These are phyloP conservation scores for Vinca minor DNA, from an alignment of 257 asterid species.

Conservation along the genomic window DNA sequence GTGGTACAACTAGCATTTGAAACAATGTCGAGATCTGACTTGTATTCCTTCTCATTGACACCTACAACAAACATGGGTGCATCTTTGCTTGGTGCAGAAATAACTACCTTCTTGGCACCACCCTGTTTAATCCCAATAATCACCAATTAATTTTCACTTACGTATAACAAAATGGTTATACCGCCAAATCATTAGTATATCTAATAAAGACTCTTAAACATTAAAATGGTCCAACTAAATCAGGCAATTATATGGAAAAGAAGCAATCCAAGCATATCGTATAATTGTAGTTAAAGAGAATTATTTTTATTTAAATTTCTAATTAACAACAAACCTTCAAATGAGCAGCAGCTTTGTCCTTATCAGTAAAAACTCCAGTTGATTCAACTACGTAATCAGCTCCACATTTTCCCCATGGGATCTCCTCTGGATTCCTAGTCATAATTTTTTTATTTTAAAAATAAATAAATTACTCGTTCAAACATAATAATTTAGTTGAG, in stretches of 20 bases:
- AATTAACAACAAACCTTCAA: slow-evolving; percentile 47
- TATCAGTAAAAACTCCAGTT: slow-evolving; percentile 71
- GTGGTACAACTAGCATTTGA: slow-evolving; percentile 86
- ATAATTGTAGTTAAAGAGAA: no score
- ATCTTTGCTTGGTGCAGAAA: slow-evolving; percentile 74
- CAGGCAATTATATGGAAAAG: no score
- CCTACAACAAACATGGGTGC: slow-evolving; percentile 85
- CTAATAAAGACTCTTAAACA: no score
- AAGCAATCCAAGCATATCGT: no score
- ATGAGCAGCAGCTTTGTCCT: slow-evolving; percentile 79
- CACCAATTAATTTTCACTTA: background rate
- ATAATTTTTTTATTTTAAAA: no score
- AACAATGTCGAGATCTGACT: slow-evolving; percentile 46
- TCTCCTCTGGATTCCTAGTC: slow-evolving; percentile 70
- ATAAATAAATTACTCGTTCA: background rate
- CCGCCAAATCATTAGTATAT: no score
- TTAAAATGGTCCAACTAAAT: no score
- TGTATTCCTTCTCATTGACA: slow-evolving; percentile 75
- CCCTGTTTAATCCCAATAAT: slow-evolving; percentile 28
- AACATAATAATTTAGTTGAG: no score
- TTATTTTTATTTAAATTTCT: no score
- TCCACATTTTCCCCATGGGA: slow-evolving; percentile 67
- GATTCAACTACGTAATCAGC: slow-evolving; percentile 69
- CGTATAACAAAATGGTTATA: no score
- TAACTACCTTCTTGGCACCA: slow-evolving; percentile 82